Evolutionary conservation across 2,329 filamentous ascomycete species (phyloP), one percentile per base, ranked within the genome.

Genomic region (Coniochaeta sp.): DNA sequence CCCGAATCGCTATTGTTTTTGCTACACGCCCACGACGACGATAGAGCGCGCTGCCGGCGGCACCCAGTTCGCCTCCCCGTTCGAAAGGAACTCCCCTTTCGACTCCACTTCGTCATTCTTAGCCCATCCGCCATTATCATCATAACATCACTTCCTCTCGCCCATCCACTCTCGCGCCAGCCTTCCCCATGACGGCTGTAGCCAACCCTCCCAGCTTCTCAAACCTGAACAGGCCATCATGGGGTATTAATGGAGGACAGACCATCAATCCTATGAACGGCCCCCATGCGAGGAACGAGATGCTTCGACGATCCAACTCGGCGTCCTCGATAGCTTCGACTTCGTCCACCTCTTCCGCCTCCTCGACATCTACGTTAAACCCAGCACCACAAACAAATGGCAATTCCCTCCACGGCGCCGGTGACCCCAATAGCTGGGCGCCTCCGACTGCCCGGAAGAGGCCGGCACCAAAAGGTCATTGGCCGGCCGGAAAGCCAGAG

Each of bases 291-390:
- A 42, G 38, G 38, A 90, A 95, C 74, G 89, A 95, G 71, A 83
- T 86, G 59, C 78, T 90, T 55, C 89, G 92, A 68, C 85, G 92
- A 67, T 86, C 86, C 64, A 95, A 90, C 75, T 97, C 92, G 31
- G 94, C 90, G 53, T 95, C 91, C 4, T 96, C 91, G 45, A 77
- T 95, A 57, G 87, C 89, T 13, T 82, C 83, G 48, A 81, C 74
- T 35, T 72, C 77, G 1, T 85, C 82, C 28, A 71, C 71, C 52
- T 79, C 81, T 14, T 84, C 82, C 6, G 75, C 72, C 24, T 27
- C 42, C 10, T 82, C 85, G 2, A 87, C 86, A 51, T 82, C 85
- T 2, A 87, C 86, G 51, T 74, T 87, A 56, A 78, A 81, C 33
- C 78, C 81, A 52, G 75, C 81, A 63, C 79, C 24, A 30, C 82